Evolutionary conservation across 345 rosid genomes (phyloP), one percentile per base, ranked within the genome.

Genomic region (Heritiera fomes): DNA sequence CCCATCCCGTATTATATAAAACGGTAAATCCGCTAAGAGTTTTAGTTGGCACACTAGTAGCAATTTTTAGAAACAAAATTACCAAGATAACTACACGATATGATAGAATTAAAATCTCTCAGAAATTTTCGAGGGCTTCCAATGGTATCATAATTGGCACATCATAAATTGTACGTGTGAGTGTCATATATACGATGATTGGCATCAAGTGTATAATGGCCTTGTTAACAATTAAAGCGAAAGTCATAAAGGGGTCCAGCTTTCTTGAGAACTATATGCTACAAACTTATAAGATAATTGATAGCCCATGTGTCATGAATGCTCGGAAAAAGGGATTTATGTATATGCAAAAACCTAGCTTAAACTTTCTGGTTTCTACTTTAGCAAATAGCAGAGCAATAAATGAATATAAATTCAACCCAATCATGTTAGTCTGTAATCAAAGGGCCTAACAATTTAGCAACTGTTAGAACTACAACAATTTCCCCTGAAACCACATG

Each of bases 321-420:
- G 67, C 8, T 32, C 0, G 9, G 41, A 62, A 40, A 40, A 40
- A 3, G 43, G 43, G 43, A 5, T 40, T 40, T 40, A 40, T 40
- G 43, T 5, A 62, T 32, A 1, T 32, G 18, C 18, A 34, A 30
- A 32, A 30, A 62, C 12, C 15, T 40, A 2, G 43, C 43, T 40
- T 40, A 40, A 40, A 40, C 4, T 2, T 7, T 62, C 18, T 10
- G 66, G 8, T 62, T 62, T 30, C 66, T 62, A 18, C 71, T n/a
- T 67, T 9, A 66, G 71, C 18, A 66, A 66, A 62, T 30, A 62
- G 50, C 50, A 3, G 41, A 66, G 50, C 71, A 66, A 66, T 18
- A 4, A 15, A 18, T 68, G 23, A 62, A 8, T 62, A 61, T 62
- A 12, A 62, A 32, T 11, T 55, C 41, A 63, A 61, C 3, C 20